These are phyloP conservation scores for Verbena officinalis DNA, from an alignment of 257 asterid genomes.

Conservation along the genomic window DNA sequence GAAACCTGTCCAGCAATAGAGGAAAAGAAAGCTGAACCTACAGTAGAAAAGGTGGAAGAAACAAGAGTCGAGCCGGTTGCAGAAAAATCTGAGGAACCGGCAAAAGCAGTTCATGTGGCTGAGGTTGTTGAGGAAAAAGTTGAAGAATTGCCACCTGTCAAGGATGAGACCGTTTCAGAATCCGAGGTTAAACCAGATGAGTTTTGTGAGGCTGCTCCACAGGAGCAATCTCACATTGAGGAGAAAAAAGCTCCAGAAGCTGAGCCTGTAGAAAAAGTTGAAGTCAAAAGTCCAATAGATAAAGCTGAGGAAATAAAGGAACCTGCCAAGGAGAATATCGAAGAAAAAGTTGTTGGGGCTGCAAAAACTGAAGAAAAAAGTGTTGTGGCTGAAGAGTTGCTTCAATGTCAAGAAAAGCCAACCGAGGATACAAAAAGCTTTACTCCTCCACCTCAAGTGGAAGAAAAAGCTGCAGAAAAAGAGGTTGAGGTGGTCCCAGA, in stretches of 20 bases:
- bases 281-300: slow-evolving; percentile 30
- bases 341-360: slow-evolving; percentile 28
- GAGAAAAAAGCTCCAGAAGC: slow-evolving; percentile 35
- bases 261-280: slow-evolving; percentile 33
- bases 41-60: slow-evolving; percentile 39
- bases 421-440: slow-evolving; percentile 22
- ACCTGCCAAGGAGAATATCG: slow-evolving; percentile 23
- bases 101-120: slow-evolving; percentile 31
- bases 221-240: slow-evolving; percentile 30
- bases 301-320: slow-evolving; percentile 36
- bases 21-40: slow-evolving; percentile 33
- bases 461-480: slow-evolving; percentile 34
- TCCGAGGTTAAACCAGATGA: slow-evolving; percentile 30
- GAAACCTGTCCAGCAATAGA: slow-evolving; percentile 30
- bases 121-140: slow-evolving; percentile 32
- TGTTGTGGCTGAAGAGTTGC: slow-evolving; percentile 32
- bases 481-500: slow-evolving; percentile 38
- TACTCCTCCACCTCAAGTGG: slow-evolving; percentile 26
- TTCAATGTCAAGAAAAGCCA: slow-evolving; percentile 29
- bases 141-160: slow-evolving; percentile 33
- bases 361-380: slow-evolving; percentile 33
- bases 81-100: no score
- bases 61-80: slow-evolving; percentile 30
- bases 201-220: slow-evolving; percentile 32
- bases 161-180: slow-evolving; percentile 36